These are phyloP conservation scores for Candida orba DNA, from an alignment of 805 yeast species.

Conservation along the genomic window DNA sequence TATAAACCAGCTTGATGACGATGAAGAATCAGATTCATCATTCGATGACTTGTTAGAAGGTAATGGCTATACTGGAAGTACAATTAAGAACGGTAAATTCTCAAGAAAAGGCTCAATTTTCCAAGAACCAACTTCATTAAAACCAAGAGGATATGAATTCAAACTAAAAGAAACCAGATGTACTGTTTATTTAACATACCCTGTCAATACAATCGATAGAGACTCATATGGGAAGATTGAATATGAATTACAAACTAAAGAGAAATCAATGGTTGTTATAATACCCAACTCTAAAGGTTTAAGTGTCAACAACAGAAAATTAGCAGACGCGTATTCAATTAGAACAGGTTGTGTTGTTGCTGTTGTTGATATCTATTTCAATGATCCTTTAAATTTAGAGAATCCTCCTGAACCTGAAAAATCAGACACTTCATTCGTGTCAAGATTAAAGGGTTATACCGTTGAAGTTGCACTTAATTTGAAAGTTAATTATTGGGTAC, in stretches of 20 bases:
- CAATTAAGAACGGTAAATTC: neutral
- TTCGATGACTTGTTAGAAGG: constrained; percentile 15
- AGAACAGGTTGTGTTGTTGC: constrained; percentile 24
- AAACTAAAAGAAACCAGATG: constrained; percentile 12
- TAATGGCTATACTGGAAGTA: neutral
- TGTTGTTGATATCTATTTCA: constrained; percentile 17
- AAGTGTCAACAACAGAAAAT: constrained; percentile 18
- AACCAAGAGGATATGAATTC: constrained; percentile 21
- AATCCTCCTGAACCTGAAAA: neutral
- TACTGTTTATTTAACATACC: constrained; percentile 19
- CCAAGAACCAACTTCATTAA: constrained; percentile 9
- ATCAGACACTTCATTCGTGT: constrained; percentile 8
- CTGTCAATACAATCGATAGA: constrained; percentile 13
- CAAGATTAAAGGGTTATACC: constrained; percentile 14
- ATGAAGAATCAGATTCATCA: constrained; percentile 8
- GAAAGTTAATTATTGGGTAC: constrained; percentile 18
- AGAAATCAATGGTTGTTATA: constrained; percentile 20
- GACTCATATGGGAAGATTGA: constrained; percentile 22
- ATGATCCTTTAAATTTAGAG: constrained; percentile 15
- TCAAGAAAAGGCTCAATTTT: constrained; percentile 14
- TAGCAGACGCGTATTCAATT: constrained; percentile 23
- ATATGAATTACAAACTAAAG: constrained; percentile 19
- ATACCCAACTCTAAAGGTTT: constrained; percentile 21
- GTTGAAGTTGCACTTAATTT: constrained; percentile 14
- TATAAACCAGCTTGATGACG: neutral